Conservation (phyloP, 306 rosid species). For the Glycine tomentella region DNA sequence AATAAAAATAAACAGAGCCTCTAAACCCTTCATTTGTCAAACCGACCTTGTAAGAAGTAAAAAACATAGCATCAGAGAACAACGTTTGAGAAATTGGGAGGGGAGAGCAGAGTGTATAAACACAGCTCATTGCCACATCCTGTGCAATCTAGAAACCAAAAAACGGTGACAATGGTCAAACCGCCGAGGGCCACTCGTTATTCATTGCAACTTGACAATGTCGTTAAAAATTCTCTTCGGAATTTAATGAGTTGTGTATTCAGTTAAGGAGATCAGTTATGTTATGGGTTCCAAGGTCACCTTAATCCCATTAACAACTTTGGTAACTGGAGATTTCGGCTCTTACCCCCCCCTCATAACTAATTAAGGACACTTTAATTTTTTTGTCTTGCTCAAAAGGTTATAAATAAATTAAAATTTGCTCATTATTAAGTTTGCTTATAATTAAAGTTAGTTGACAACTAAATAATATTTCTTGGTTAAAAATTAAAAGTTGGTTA, state of each 20-base stretch:
- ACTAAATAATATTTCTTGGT: too few species aligned
- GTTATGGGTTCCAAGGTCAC: neutral
- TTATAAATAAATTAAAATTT: too few species aligned
- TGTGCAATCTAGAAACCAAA: neutral
- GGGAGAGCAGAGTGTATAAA: constrained; percentile 25
- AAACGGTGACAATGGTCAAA: constrained; percentile 56
- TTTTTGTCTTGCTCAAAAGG: too few species aligned
- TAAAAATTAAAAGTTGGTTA: too few species aligned
- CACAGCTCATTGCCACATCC: constrained; percentile 49
- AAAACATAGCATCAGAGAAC: constrained; percentile 34
- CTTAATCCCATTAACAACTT: constrained; percentile 28
- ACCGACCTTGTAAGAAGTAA: constrained; percentile 58
- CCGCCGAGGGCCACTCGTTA: constrained; percentile 52
- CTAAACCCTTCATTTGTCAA: constrained; percentile 50
- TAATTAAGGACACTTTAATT: too few species aligned
- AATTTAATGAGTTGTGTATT: constrained; percentile 37
- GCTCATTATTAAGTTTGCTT: too few species aligned
- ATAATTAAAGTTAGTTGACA: too few species aligned
- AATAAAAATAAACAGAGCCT: neutral
- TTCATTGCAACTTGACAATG: constrained; percentile 9
- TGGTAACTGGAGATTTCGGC: neutral
- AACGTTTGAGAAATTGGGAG: neutral
- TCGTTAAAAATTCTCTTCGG: constrained; percentile 22
- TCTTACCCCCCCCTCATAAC: neutral
- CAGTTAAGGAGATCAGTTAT: constrained; percentile 43